These are phyloP conservation scores for Dothiorella sarmentorum DNA, from an alignment of 2,329 filamentous ascomycete species.

Conservation along the genomic window DNA sequence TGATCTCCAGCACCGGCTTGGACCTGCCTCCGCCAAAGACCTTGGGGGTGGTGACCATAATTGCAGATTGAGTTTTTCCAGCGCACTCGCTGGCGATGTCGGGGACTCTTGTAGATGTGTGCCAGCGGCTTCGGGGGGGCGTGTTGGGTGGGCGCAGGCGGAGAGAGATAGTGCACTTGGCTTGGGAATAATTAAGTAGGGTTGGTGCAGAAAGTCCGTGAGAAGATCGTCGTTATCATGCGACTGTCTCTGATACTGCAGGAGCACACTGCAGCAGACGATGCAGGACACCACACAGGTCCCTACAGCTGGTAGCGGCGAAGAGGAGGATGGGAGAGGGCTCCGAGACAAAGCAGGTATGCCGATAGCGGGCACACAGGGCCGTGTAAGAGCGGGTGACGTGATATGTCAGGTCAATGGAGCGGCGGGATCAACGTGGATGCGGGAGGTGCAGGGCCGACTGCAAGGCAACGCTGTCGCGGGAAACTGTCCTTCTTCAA, in stretches of 20 bases:
- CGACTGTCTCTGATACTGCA: slow-evolving; percentile 13
- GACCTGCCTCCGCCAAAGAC: slow-evolving; percentile 34
- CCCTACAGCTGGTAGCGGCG: slow-evolving; percentile 5
- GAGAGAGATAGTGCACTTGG: slow-evolving; percentile 5
- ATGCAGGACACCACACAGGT: slow-evolving; percentile 15
- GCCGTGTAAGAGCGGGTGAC: slow-evolving; percentile 25
- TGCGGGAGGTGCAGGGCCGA: slow-evolving; percentile 1
- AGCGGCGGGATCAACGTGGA: slow-evolving; percentile 15
- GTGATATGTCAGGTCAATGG: slow-evolving; percentile 20
- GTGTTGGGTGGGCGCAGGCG: background rate
- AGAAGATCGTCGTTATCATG: slow-evolving; percentile 20
- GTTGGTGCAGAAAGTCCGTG: slow-evolving; percentile 3
- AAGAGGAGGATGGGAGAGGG: slow-evolving; percentile 1
- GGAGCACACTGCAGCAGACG: slow-evolving; percentile 12
- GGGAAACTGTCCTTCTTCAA: slow-evolving; percentile 9
- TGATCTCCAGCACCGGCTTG: slow-evolving; percentile 41
- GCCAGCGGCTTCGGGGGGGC: background rate
- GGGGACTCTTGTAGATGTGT: background rate
- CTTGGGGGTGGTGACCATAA: slow-evolving; percentile 34
- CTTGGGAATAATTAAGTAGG: slow-evolving; percentile 18
- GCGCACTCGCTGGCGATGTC: background rate
- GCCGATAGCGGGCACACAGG: slow-evolving; percentile 23
- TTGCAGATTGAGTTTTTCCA: slow-evolving; percentile 16
- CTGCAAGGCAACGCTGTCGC: background rate
- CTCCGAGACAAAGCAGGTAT: slow-evolving; percentile 27